These are phyloP conservation scores for Penicillium corylophilum DNA, from an alignment of 2,329 filamentous ascomycete genomes.

Conservation along the genomic window DNA sequence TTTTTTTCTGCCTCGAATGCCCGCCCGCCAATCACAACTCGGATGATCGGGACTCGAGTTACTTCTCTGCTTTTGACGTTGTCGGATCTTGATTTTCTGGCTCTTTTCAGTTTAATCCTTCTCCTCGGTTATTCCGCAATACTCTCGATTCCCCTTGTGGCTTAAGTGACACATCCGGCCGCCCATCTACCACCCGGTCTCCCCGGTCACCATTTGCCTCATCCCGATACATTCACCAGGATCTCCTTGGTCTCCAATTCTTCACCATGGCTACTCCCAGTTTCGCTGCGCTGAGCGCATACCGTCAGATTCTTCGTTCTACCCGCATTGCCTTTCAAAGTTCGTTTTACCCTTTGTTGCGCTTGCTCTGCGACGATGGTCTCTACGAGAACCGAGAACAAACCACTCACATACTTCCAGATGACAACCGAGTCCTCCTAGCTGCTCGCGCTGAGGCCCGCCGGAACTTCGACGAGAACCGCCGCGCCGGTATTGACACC, in stretches of 20 bases:
- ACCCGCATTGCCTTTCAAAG: conserved; percentile 80
- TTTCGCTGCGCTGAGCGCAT: conserved; percentile 68
- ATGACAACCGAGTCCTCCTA: conserved; percentile 65
- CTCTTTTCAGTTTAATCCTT: neutral
- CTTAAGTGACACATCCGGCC: neutral
- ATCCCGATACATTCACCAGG: neutral
- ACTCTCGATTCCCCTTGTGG: neutral
- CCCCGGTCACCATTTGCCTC: neutral
- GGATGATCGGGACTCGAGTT: conserved; percentile 23
- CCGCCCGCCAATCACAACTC: conserved; percentile 33
- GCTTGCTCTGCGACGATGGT: neutral
- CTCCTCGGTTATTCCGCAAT: neutral
- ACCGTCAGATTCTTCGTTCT: conserved; percentile 77
- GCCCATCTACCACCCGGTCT: neutral
- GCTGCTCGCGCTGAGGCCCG: conserved; percentile 74
- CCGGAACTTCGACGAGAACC: conserved; percentile 68
- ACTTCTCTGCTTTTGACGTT: neutral
- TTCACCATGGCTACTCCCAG: conserved; percentile 35
- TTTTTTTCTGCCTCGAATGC: conserved; percentile 37
- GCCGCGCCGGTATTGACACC: conserved; percentile 59
- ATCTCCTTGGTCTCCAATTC: neutral
- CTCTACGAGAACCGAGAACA: neutral
- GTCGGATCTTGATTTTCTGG: neutral
- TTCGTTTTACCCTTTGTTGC: conserved; percentile 35
- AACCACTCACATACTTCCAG: conserved; percentile 46